These are phyloP conservation scores for Geranium incanum DNA, from an alignment of 441 rosid species.

Conservation along the genomic window DNA sequence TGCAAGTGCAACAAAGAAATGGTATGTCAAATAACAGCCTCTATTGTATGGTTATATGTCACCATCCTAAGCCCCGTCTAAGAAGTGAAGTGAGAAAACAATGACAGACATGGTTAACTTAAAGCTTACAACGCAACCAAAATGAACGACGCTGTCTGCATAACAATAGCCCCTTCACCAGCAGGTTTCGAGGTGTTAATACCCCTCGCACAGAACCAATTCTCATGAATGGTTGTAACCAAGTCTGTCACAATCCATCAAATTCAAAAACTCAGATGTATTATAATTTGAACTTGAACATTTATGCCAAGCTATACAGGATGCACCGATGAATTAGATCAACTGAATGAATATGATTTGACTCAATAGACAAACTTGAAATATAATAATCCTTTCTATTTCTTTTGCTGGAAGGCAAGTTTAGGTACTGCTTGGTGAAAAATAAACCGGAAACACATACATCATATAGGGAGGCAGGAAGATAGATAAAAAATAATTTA, in stretches of 20 bases:
- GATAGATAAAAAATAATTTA: neutral
- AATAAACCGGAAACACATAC: neutral
- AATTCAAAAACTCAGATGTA: slow-evolving; percentile 5
- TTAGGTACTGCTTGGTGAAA: neutral
- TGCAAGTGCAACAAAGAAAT: slow-evolving; percentile 22
- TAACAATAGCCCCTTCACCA: slow-evolving; percentile 76
- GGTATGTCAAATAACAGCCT: neutral
- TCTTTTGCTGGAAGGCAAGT: neutral
- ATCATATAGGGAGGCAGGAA: neutral
- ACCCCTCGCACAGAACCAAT: slow-evolving; percentile 78
- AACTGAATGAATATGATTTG: neutral
- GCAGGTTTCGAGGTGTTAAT: slow-evolving; percentile 48
- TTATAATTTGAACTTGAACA: neutral
- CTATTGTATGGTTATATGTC: neutral
- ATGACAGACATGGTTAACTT: no score
- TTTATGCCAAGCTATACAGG: neutral
- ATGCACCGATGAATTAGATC: neutral
- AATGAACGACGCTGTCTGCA: slow-evolving; percentile 57
- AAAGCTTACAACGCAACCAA: slow-evolving; percentile 65
- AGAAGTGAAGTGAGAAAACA: neutral
- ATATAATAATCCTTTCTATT: neutral
- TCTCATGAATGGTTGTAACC: slow-evolving; percentile 66
- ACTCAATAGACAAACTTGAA: neutral
- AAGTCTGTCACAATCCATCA: slow-evolving; percentile 39
- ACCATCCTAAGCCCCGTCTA: neutral